Evolutionary conservation across 441 rosid genomes (phyloP).

Genomic region (Omphalea diandra): DNA sequence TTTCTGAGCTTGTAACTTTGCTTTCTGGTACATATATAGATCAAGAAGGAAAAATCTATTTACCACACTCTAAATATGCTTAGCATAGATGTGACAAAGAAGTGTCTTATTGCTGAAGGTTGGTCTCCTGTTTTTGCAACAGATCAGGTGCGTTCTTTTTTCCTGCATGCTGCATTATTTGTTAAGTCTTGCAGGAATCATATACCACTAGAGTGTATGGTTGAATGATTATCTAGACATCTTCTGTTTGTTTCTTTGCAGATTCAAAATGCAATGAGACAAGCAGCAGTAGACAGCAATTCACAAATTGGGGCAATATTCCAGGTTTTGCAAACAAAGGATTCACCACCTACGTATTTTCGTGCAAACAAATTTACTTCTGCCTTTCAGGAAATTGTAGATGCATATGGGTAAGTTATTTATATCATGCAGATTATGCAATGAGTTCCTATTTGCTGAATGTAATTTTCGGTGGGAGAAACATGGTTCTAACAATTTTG

Average conservation of each 20-base stretch:
- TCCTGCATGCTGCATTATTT: slow-evolving; percentile 9
- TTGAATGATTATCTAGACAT: slow-evolving; percentile 17
- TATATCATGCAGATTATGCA: slow-evolving; percentile 4
- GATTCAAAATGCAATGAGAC: slow-evolving; percentile 52
- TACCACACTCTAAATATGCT: slow-evolving; percentile 74
- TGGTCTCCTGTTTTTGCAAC: slow-evolving; percentile 76
- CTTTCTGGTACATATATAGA: slow-evolving; percentile 39
- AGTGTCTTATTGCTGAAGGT: slow-evolving; percentile 78
- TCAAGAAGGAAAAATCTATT: slow-evolving; percentile 63
- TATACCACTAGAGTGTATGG: not conserved
- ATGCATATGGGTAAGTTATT: slow-evolving; percentile 69
- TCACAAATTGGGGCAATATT: slow-evolving; percentile 70
- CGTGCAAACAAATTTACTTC: slow-evolving; percentile 66
- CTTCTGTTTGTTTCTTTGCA: slow-evolving; percentile 29
- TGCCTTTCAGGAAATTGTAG: slow-evolving; percentile 84
- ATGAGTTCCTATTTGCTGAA: not conserved
- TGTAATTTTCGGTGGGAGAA: not conserved
- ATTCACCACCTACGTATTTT: slow-evolving; percentile 75
- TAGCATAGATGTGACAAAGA: slow-evolving; percentile 71
- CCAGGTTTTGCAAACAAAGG: slow-evolving; percentile 63
- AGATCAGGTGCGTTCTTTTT: slow-evolving; percentile 46
- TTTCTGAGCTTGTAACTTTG: slow-evolving; percentile 12
- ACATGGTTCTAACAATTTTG: not conserved
- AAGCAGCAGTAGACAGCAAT: slow-evolving; percentile 58
- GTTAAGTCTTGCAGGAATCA: slow-evolving; percentile 17